A percentile compares a stretch with the other conserved stretches of the same genome.
These are phyloP conservation scores for Nissolia schottii DNA, from an alignment of 306 rosid species.

Conservation along the genomic window DNA sequence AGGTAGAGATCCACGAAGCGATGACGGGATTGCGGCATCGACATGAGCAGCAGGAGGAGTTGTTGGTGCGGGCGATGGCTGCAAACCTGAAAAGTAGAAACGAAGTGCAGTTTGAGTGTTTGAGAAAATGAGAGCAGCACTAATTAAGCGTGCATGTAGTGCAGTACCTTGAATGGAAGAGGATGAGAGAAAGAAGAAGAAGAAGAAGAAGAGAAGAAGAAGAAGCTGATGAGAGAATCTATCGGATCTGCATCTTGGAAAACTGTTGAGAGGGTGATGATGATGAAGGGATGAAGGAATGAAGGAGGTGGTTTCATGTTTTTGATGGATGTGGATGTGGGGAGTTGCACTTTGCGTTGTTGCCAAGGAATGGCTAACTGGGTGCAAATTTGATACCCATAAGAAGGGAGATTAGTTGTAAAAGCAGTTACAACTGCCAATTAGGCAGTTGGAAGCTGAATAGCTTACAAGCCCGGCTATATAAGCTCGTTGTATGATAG, in stretches of 20 bases:
- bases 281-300: not conserved
- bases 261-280: not conserved
- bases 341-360: slow-evolving; percentile 28
- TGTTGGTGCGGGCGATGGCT: slow-evolving; percentile 22
- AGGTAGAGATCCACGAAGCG: not conserved
- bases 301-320: not conserved
- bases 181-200: not conserved
- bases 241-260: slow-evolving; percentile 15
- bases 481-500: no score
- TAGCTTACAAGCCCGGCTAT: no score
- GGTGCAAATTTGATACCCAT: no score
- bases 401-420: no score
- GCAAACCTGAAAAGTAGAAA: not conserved
- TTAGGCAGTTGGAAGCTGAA: no score
- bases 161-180: slow-evolving; percentile 9
- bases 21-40: not conserved
- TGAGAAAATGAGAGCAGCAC: not conserved
- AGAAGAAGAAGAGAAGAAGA: slow-evolving; percentile 7
- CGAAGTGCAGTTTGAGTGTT: not conserved
- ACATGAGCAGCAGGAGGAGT: slow-evolving; percentile 5
- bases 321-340: not conserved
- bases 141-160: not conserved
- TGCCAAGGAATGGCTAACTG: not conserved
- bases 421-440: no score
- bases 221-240: not conserved